Evolutionary conservation across 129 eudicot genomes (phyloP), one percentile per base, ranked within the genome.

Genomic region (Calendula officinalis): DNA sequence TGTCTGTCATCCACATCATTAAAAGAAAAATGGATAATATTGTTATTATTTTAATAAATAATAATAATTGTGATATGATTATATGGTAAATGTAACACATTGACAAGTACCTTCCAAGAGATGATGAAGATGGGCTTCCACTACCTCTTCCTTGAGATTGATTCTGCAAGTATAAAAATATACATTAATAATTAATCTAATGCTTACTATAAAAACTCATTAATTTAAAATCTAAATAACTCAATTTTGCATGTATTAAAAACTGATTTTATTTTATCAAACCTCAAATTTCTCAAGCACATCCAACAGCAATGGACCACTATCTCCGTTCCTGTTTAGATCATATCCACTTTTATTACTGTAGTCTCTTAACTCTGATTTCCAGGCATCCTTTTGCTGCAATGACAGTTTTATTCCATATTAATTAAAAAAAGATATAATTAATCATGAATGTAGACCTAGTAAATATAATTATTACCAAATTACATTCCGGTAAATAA

Each of bases 211-310:
- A 17, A 40, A 9, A 17, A 12, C 44, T 39, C 33, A 5, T 17
- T 60, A 8, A 41, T 40, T 39, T 3, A 8, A 40, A 41, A 22
- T 22, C 2, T 22, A 22, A 22, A 22, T 5, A 10, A 9, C 10
- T 14, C 3, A 60, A 60, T 6, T 60, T 40, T 15, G 48, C 44
- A 36, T 38, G 16, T 9, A 40, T 39, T 17, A 60, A 40, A 40
- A 60, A 40, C 16, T 15, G 8, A 40, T 60, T 8, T 15, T 60
- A 60, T 40, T 17, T 40, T 8, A 13, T 16, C 77, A 56, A 9
- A 91, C 96, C 98, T 88, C 96, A 44, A 78, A 88, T 77, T 92
- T 92, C 82, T 85, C 98, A 72, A 92, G 96, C 51, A 92, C 98
- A 79, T 92, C 95, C 82, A 92, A 59, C 48, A 92, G 89, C 80